Evolutionary conservation across 78 protist genomes (phyloP).

Genomic region (Guillardia theta): DNA sequence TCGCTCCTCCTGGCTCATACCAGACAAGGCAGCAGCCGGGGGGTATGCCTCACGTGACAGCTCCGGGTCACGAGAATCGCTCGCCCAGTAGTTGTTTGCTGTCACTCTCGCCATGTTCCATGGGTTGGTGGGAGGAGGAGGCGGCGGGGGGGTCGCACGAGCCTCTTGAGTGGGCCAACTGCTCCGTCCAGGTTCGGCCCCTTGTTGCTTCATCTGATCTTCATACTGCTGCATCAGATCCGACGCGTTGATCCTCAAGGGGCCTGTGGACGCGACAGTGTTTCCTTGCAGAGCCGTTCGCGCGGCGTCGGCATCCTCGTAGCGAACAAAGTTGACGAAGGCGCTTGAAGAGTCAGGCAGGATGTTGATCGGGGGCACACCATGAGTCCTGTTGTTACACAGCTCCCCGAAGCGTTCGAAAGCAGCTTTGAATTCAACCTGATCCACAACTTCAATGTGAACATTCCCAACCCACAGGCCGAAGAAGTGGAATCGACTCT

Average conservation of each 20-base stretch:
- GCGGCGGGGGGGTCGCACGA: too few species aligned
- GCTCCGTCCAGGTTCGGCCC: not conserved
- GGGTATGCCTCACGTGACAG: not conserved
- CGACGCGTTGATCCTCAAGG: not conserved
- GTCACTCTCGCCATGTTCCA: not conserved
- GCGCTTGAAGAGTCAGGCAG: not conserved
- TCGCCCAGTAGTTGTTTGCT: not conserved
- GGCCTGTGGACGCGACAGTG: not conserved
- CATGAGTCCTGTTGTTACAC: not conserved
- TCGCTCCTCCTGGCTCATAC: not conserved
- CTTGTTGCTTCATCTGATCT: not conserved
- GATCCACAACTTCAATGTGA: slow-evolving; percentile 2
- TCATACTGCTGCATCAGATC: not conserved
- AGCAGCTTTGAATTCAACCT: not conserved
- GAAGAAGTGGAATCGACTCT: not conserved
- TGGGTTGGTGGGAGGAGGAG: not conserved
- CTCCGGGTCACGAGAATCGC: not conserved
- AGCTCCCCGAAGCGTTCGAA: slow-evolving; percentile 13
- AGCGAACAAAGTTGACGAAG: not conserved
- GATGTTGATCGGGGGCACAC: slow-evolving; percentile 20
- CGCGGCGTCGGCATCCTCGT: not conserved
- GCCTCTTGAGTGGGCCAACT: too few species aligned
- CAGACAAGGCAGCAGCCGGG: not conserved
- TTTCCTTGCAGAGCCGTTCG: not conserved
- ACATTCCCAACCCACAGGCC: slow-evolving; percentile 19